Conservation (phyloP, 108 stramenopile species). For the Pseudonitzschia multiseries region DNA sequence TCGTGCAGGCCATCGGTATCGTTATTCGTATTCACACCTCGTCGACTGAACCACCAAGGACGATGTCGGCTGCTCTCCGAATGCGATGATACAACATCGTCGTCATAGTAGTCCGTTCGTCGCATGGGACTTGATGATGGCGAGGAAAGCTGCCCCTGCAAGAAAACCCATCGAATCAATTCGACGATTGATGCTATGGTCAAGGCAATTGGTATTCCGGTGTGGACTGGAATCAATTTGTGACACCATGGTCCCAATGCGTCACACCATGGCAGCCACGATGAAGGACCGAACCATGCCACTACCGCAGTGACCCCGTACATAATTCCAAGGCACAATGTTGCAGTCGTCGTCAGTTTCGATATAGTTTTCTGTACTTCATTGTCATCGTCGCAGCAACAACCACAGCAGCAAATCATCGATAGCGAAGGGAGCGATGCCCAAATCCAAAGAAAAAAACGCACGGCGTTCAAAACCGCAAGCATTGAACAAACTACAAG, state of each 20-base stretch:
- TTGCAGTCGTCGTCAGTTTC: not conserved
- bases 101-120: conserved; percentile 5
- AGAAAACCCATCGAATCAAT: conserved; percentile 2
- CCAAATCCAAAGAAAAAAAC: conserved; percentile 10
- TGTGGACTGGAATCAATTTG: not conserved
- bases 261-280: conserved; percentile 13
- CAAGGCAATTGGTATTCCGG: conserved; percentile 1
- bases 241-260: conserved; percentile 4
- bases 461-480: not conserved
- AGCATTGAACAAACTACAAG: not conserved
- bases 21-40: not conserved
- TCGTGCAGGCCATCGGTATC: conserved; percentile 1
- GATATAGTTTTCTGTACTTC: not conserved
- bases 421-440: not conserved
- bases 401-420: conserved; percentile 11
- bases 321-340: conserved; percentile 2
- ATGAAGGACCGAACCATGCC: conserved; percentile 5
- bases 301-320: not conserved
- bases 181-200: not conserved
- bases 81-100: not conserved
- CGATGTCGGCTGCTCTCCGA: conserved; percentile 4
- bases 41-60: conserved; percentile 19
- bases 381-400: not conserved
- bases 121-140: not conserved
- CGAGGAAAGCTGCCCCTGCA: conserved; percentile 10